phyloP scores from a whole-genome alignment of 495 filamentous ascomycete genomes.

The Polyplosphaeria fusca region DNA sequence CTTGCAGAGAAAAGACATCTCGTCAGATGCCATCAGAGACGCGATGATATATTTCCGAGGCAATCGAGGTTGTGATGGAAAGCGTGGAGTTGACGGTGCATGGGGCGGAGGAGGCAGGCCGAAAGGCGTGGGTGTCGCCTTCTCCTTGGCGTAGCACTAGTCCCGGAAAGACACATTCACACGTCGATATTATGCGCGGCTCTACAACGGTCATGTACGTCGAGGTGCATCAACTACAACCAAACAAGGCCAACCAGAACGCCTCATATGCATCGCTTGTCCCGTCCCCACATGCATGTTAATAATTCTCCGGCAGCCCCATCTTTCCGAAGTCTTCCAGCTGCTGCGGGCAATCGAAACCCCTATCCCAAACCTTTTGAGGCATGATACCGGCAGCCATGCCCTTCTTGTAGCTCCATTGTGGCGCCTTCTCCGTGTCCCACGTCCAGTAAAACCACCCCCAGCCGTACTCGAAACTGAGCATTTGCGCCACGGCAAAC shows the following conservation, averaged over 20 bases:
- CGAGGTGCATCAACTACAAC: background rate
- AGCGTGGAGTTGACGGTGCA: too few species aligned
- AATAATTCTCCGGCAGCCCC: slow-evolving; percentile 69
- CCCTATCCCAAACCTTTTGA: slow-evolving; percentile 65
- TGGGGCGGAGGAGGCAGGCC: too few species aligned
- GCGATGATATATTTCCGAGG: too few species aligned
- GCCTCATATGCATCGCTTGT: background rate
- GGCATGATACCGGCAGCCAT: slow-evolving; percentile 82
- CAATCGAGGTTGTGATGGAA: too few species aligned
- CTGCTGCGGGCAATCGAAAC: slow-evolving; percentile 66
- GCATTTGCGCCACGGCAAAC: slow-evolving; percentile 96
- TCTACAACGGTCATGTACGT: background rate
- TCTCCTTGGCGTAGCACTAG: background rate
- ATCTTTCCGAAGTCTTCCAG: slow-evolving; percentile 68
- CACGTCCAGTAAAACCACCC: slow-evolving; percentile 99
- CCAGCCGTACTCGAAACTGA: slow-evolving; percentile 81
- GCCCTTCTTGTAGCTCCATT: slow-evolving; percentile 93
- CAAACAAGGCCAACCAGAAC: background rate
- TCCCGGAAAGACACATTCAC: background rate
- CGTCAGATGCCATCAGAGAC: too few species aligned
- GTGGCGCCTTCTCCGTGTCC: slow-evolving; percentile 71
- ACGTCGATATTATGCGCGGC: background rate
- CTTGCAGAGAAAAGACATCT: background rate
- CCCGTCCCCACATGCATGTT: slow-evolving; percentile 1
- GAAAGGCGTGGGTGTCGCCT: too few species aligned